phyloP scores from a whole-genome alignment of 2,329 filamentous ascomycete genomes.

The Scytalidium sp. region DNA sequence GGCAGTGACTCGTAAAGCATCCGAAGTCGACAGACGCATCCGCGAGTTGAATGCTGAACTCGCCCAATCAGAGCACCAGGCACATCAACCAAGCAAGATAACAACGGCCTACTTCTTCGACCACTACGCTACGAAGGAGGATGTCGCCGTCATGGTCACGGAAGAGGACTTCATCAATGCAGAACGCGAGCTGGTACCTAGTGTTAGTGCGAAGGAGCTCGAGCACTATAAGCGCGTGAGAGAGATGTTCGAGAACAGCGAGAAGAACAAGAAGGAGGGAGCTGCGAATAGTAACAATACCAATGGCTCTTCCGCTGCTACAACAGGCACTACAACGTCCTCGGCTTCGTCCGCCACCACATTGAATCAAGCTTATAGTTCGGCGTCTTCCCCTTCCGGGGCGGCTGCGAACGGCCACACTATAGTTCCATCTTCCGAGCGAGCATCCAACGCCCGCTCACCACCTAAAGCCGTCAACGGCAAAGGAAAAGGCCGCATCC shows the following conservation, averaged over 20 bases:
- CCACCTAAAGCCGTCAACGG: slow-evolving; percentile 15
- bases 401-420: no score
- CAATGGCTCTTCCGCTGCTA: no score
- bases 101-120: slow-evolving; percentile 96
- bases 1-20: slow-evolving; percentile 88
- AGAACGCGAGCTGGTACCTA: slow-evolving; percentile 82
- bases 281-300: slow-evolving; percentile 19
- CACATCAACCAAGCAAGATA: slow-evolving; percentile 33
- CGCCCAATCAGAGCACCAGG: slow-evolving; percentile 14
- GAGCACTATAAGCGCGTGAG: slow-evolving; percentile 87
- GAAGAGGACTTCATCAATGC: slow-evolving; percentile 86
- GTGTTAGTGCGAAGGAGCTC: slow-evolving; percentile 88
- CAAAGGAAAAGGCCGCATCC: slow-evolving; percentile 31
- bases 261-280: slow-evolving; percentile 30
- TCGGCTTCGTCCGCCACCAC: no score
- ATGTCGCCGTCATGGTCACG: slow-evolving; percentile 82
- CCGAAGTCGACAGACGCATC: slow-evolving; percentile 80
- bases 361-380: no score
- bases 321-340: no score
- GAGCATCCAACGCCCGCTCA: no score
- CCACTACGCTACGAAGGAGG: slow-evolving; percentile 77
- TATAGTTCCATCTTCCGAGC: no score
- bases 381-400: no score
- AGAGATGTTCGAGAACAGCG: slow-evolving; percentile 71
- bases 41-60: slow-evolving; percentile 57